Conservation (phyloP, 1,139 yeast species). For the Pneumocystis murina region DNA sequence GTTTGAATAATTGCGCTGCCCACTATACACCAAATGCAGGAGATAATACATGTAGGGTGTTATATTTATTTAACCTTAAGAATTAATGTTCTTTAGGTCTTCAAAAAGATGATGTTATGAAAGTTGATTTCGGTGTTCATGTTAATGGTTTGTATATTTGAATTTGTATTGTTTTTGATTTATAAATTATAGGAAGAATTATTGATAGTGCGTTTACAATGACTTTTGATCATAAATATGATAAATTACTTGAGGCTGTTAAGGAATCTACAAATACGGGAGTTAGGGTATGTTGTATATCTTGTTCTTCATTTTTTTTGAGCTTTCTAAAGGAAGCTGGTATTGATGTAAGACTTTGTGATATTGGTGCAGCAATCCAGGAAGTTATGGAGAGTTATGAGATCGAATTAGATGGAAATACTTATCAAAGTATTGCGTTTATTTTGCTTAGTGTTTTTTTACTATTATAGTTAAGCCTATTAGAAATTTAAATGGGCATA, state of each 20-base stretch:
- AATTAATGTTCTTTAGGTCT: constrained; percentile 32
- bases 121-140: constrained; percentile 94
- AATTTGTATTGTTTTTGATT: constrained; percentile 16
- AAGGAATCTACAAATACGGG: constrained; percentile 91
- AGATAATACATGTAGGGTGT: constrained; percentile 36
- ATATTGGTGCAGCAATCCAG: constrained; percentile 89
- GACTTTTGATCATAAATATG: constrained; percentile 74
- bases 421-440: constrained; percentile 34
- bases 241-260: constrained; percentile 66
- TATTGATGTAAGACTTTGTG: constrained; percentile 86
- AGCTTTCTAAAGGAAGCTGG: constrained; percentile 52
- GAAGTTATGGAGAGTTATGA: constrained; percentile 97
- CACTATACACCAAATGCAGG: constrained; percentile 97
- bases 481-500: constrained; percentile 87
- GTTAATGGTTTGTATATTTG: constrained; percentile 50
- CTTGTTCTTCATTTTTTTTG: neutral
- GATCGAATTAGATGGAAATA: constrained; percentile 74
- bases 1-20: constrained; percentile 88
- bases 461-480: constrained; percentile 49
- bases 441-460: neutral
- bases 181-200: constrained; percentile 26
- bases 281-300: constrained; percentile 22
- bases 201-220: constrained; percentile 92
- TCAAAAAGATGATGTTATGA: constrained; percentile 80
- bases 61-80: neutral